Evolutionary conservation across 148 eudicot species (phyloP).

Genomic region (Drosera capensis): DNA sequence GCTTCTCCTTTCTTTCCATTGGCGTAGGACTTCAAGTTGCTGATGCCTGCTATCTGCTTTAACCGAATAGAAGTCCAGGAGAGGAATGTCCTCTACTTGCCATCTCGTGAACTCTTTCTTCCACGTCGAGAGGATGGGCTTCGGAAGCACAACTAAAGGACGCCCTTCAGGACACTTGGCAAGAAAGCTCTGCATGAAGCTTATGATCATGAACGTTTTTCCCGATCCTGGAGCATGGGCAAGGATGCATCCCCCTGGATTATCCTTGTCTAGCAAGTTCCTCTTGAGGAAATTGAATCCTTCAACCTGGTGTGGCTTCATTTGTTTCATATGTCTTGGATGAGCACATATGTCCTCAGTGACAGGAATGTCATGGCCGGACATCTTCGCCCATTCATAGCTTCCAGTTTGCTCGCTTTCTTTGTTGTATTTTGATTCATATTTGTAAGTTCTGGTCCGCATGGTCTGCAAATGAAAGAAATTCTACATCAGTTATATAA

Average conservation of each 20-base stretch:
- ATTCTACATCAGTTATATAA: not conserved
- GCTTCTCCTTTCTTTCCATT: conserved; percentile 56
- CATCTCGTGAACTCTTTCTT: conserved; percentile 74
- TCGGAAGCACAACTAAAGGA: conserved; percentile 79
- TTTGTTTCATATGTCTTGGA: conserved; percentile 73
- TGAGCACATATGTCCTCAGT: conserved; percentile 46
- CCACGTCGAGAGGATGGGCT: conserved; percentile 71
- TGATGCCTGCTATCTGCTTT: conserved; percentile 69
- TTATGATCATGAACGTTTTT: conserved; percentile 87
- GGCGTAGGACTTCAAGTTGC: conserved; percentile 57
- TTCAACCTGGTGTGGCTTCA: conserved; percentile 89
- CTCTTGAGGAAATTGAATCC: conserved; percentile 74
- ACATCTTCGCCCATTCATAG: conserved; percentile 21
- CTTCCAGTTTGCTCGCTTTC: conserved; percentile 22
- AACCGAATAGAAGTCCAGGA: conserved; percentile 64
- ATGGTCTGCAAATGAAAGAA: conserved; percentile 27
- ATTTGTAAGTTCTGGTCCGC: conserved; percentile 36
- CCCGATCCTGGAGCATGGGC: conserved; percentile 99
- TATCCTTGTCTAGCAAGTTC: conserved; percentile 49
- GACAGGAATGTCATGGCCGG: conserved; percentile 33
- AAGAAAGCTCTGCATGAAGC: conserved; percentile 83
- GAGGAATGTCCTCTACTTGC: conserved; percentile 81
- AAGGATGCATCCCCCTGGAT: conserved; percentile 89
- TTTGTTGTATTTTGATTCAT: conserved; percentile 29
- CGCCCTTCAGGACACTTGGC: conserved; percentile 68